Conservation (phyloP, 208 protist species). For the Spongospora subterranea region DNA sequence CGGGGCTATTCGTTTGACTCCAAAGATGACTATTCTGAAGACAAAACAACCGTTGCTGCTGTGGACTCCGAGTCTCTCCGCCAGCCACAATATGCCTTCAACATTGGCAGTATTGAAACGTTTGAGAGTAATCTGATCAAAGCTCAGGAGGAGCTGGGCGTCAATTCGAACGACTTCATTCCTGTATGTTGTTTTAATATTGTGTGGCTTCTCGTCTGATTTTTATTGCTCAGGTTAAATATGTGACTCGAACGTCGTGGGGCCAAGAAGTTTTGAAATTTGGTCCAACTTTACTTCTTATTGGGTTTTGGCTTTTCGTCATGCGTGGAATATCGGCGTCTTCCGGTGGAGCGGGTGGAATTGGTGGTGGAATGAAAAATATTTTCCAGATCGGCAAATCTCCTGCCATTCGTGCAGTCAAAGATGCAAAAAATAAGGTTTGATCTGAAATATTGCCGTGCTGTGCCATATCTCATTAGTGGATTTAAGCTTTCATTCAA, state of each 20-base stretch:
- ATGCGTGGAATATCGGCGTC: slow-evolving; percentile 54
- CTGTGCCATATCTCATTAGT: neutral
- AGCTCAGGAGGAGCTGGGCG: slow-evolving; percentile 69
- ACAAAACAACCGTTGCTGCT: too few relatives aligned
- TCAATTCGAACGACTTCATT: slow-evolving; percentile 67
- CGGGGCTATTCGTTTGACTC: neutral
- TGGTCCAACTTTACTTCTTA: slow-evolving; percentile 63
- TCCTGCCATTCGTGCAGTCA: slow-evolving; percentile 66
- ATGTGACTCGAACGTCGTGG: slow-evolving; percentile 7
- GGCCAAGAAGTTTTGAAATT: slow-evolving; percentile 63
- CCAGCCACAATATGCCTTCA: slow-evolving; percentile 2
- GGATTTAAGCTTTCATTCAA: slow-evolving; percentile 73
- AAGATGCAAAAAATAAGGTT: slow-evolving; percentile 70
- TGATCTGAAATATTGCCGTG: neutral
- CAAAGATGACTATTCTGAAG: neutral
- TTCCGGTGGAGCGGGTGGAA: neutral
- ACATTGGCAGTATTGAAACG: slow-evolving; percentile 59
- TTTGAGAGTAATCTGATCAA: slow-evolving; percentile 69
- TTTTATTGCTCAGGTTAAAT: neutral
- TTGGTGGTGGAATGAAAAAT: slow-evolving; percentile 59
- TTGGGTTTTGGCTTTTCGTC: slow-evolving; percentile 64
- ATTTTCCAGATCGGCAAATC: slow-evolving; percentile 72
- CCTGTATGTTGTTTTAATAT: slow-evolving; percentile 63
- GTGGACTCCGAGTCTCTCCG: neutral
- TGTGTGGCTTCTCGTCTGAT: slow-evolving; percentile 26